A percentile compares a stretch with the other conserved stretches of the same genome.
These are phyloP conservation scores for Lachancea meyersii DNA, from an alignment of 805 yeast genomes.

Conservation along the genomic window DNA sequence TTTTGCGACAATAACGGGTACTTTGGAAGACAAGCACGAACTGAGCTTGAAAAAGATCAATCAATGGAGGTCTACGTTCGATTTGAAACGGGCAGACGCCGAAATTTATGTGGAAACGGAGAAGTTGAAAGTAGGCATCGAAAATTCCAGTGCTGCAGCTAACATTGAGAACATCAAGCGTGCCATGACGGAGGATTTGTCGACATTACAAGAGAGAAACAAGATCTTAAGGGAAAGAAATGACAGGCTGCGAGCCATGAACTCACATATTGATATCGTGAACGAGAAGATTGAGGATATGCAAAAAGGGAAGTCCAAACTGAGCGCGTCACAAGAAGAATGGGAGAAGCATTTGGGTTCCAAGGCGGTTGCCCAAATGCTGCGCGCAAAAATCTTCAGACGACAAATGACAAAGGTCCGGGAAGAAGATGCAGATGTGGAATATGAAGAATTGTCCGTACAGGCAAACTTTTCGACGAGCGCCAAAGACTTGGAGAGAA, in stretches of 20 bases:
- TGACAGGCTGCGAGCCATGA: slow-evolving; percentile 20
- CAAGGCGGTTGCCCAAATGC: slow-evolving; percentile 19
- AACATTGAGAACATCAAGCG: slow-evolving; percentile 13
- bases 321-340: slow-evolving; percentile 21
- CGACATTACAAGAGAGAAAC: slow-evolving; percentile 14
- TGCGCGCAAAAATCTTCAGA: slow-evolving; percentile 18
- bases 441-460: slow-evolving; percentile 3
- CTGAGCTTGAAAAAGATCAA: slow-evolving; percentile 8
- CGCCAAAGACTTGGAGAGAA: slow-evolving; percentile 21
- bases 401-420: slow-evolving; percentile 1
- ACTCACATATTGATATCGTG: slow-evolving; percentile 19
- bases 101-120: slow-evolving; percentile 24
- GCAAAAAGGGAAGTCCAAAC: slow-evolving; percentile 19
- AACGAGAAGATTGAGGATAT: slow-evolving; percentile 24
- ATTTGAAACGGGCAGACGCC: slow-evolving; percentile 22
- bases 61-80: slow-evolving; percentile 13
- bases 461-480: slow-evolving; percentile 19
- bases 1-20: slow-evolving; percentile 18
- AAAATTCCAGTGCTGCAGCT: slow-evolving; percentile 21
- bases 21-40: slow-evolving; percentile 14
- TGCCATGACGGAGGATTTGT: slow-evolving; percentile 11
- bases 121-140: slow-evolving; percentile 20
- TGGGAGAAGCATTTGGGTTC: slow-evolving; percentile 28
- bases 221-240: slow-evolving; percentile 17
- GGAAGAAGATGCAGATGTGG: slow-evolving; percentile 7